Base-by-base conservation (phyloP, 352 stramenopile genomes). In the Globisporangium heterothallicum region DNA sequence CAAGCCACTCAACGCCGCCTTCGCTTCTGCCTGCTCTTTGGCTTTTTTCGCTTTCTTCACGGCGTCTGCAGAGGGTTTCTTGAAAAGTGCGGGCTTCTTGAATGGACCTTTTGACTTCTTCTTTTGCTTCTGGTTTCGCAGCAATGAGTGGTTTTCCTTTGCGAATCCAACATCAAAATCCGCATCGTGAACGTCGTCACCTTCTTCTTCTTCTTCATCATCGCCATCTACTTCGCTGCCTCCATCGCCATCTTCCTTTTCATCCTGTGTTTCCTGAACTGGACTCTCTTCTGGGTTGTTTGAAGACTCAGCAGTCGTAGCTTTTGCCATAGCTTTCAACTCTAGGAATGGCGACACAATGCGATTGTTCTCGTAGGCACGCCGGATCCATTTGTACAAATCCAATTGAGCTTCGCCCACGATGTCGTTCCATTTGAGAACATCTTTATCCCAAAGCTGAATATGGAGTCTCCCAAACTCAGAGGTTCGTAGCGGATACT, bases 401-500 rank as follows among this genome's bases (percentile, higher is more conserved):
- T 95, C 79, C 4, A 96, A 34, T 34, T 93, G 75, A 0, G 79
- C 76, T 41, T 97, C 88, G 2, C 84, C 91, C 21, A 97, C 72
- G 19, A 94, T 64, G 53, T 97, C 89, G 49, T 95, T 96, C 78
- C 80, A 97, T 58, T 97, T 97, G 36, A 96, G 57, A 6, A 97
- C 53, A 56, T 98, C 92, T 52, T 95, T 90, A 55, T 98, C 89
- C 92, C 92, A 98, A 8, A 97, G 63, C 56, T 97, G 88, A 12
- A 97, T 60, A 50, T 96, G 83, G 29, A 97, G 72, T 2, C 92
- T 83, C 2, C 75, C 84, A 45, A 97, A 80, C 50, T 97, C 91
- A 0, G 76, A 52, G 4, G 75, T 74, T 1, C 78, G 74, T 18
- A 86, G 55, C 0, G 88, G 88, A 16, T 93, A 89, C 53, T 96